Evolutionary conservation across 108 stramenopile genomes (phyloP).

Genomic region (Nannochloropsis granulata): DNA sequence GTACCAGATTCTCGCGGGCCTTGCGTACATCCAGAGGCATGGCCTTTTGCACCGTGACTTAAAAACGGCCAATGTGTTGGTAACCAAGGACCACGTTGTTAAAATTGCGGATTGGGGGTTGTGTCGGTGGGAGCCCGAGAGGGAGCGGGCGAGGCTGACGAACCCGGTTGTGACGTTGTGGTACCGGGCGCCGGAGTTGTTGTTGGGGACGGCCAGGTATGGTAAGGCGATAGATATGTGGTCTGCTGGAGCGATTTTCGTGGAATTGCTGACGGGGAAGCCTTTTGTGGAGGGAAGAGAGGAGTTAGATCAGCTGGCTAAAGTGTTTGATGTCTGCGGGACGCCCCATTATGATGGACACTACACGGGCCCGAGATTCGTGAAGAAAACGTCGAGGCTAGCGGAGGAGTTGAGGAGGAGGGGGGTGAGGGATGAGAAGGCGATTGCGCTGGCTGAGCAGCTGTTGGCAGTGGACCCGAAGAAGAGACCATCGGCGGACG

Average conservation of each 20-base stretch:
- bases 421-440: background rate
- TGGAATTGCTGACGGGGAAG: conserved; percentile 19
- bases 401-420: background rate
- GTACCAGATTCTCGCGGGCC: conserved; percentile 57
- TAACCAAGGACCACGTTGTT: conserved; percentile 20
- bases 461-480: background rate
- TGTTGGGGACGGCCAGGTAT: conserved; percentile 27
- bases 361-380: background rate
- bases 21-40: conserved; percentile 61
- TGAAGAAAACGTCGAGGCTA: background rate
- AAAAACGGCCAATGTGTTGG: conserved; percentile 37
- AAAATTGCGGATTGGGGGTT: conserved; percentile 41
- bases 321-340: background rate
- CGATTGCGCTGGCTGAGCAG: background rate
- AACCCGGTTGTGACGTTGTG: conserved; percentile 35
- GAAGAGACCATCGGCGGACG: background rate
- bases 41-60: conserved; percentile 87
- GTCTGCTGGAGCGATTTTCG: conserved; percentile 25
- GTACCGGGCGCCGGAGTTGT: conserved; percentile 41
- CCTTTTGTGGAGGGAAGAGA: background rate
- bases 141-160: background rate
- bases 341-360: background rate
- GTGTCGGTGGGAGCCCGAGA: background rate
- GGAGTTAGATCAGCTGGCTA: background rate
- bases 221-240: conserved; percentile 24